phyloP scores from a whole-genome alignment of 2,329 filamentous ascomycete genomes.

The Verticillium zaregamsianum region DNA sequence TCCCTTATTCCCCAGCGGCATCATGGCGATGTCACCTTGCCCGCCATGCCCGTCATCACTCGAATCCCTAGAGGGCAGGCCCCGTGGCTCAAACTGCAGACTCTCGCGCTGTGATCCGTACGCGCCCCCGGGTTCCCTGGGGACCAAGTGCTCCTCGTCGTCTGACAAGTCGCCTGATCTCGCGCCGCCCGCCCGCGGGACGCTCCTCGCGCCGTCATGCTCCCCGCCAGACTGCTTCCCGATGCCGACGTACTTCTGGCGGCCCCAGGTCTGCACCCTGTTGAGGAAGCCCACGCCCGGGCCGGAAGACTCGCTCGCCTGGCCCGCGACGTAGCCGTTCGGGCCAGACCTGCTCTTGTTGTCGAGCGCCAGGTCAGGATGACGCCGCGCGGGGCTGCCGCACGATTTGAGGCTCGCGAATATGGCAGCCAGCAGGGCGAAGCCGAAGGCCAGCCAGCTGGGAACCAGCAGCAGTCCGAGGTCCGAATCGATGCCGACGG shows the following conservation, averaged over 20 bases:
- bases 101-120: not conserved
- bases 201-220: not conserved
- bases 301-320: conserved; percentile 9
- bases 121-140: not conserved
- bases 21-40: conserved; percentile 11
- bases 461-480: conserved; percentile 19
- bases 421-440: conserved; percentile 16
- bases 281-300: conserved; percentile 12
- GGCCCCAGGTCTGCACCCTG: conserved; percentile 14
- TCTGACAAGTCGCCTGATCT: not conserved
- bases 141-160: conserved; percentile 3
- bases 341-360: conserved; percentile 4
- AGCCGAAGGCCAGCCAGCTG: conserved; percentile 18
- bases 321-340: not conserved
- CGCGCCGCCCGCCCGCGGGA: not conserved
- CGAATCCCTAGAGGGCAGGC: not conserved
- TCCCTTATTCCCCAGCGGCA: conserved; percentile 10
- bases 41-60: not conserved
- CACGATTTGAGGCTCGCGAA: conserved; percentile 4
- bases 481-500: conserved; percentile 18
- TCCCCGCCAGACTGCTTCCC: conserved; percentile 18
- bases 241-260: conserved; percentile 26
- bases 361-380: not conserved
- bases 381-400: not conserved
- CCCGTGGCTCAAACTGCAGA: not conserved